These are phyloP conservation scores for Croton laevigatus DNA, from an alignment of 441 rosid species.

Conservation along the genomic window DNA sequence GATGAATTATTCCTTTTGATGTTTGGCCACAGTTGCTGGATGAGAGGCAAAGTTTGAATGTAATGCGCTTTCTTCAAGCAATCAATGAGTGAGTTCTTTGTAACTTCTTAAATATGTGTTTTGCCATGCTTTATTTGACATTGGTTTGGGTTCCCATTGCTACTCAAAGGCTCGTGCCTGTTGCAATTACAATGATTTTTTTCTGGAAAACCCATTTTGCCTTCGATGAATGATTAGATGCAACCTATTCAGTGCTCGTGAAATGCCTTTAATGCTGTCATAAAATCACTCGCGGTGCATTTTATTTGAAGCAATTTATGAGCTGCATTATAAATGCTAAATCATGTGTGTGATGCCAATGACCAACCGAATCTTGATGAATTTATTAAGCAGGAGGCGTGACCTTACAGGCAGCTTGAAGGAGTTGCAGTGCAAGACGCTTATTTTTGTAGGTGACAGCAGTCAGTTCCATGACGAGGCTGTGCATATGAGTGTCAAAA, in stretches of 20 bases:
- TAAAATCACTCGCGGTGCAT: neutral
- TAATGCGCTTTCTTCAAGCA: slow-evolving; percentile 71
- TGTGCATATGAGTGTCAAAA: slow-evolving; percentile 54
- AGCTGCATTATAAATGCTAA: neutral
- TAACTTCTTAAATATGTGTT: neutral
- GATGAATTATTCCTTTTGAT: slow-evolving; percentile 12
- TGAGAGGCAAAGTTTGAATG: slow-evolving; percentile 75
- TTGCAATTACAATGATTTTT: neutral
- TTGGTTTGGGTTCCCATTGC: neutral
- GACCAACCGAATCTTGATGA: slow-evolving; percentile 20
- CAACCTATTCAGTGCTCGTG: neutral
- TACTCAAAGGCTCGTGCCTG: neutral
- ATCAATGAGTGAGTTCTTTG: slow-evolving; percentile 50
- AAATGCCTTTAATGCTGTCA: neutral
- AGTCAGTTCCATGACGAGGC: slow-evolving; percentile 65
- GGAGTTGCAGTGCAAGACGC: slow-evolving; percentile 64
- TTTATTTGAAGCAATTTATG: neutral
- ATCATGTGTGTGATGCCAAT: neutral
- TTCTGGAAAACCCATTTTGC: neutral
- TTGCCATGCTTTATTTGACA: neutral
- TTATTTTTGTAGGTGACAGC: slow-evolving; percentile 73
- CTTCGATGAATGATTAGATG: neutral
- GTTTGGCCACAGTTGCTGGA: slow-evolving; percentile 52
- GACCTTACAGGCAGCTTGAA: slow-evolving; percentile 67
- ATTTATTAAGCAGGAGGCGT: slow-evolving; percentile 54